These are phyloP conservation scores for Colletotrichum liaoningense DNA, from an alignment of 2,329 filamentous ascomycete species.

Conservation along the genomic window DNA sequence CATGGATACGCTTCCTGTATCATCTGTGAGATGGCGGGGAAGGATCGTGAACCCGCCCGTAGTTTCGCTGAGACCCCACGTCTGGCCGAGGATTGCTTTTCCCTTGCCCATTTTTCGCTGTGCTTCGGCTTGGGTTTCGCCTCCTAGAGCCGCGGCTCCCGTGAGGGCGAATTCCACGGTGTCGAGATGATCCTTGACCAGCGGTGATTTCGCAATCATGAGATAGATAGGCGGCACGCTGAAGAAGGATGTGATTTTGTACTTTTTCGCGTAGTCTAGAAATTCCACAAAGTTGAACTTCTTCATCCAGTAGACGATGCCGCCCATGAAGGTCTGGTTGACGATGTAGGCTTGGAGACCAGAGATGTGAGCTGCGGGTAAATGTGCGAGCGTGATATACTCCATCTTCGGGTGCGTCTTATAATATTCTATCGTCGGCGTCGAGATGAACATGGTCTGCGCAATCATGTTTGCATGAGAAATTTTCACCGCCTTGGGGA, in stretches of 20 bases:
- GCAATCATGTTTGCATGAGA: conserved; percentile 59
- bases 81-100: conserved; percentile 58
- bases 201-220: conserved; percentile 66
- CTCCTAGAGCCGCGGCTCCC: conserved; percentile 68
- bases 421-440: conserved; percentile 44
- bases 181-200: conserved; percentile 67
- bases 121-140: conserved; percentile 63
- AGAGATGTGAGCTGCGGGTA: conserved; percentile 59
- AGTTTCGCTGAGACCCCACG: conserved; percentile 70
- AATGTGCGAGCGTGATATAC: conserved; percentile 53
- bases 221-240: conserved; percentile 72
- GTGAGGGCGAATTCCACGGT: conserved; percentile 58
- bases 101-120: conserved; percentile 58
- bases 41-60: conserved; percentile 59
- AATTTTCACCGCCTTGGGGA: conserved; percentile 59
- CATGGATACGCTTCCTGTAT: conserved; percentile 58
- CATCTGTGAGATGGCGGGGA: conserved; percentile 51
- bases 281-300: conserved; percentile 68
- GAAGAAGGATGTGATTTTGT: conserved; percentile 65
- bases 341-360: conserved; percentile 58
- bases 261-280: conserved; percentile 61
- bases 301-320: conserved; percentile 71
- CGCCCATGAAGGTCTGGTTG: conserved; percentile 53
- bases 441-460: conserved; percentile 45
- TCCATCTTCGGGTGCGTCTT: conserved; percentile 41